A percentile compares a stretch with the other conserved stretches of the same genome.
Conservation (phyloP, 2,329 filamentous ascomycete genomes). For the Fusarium papillatum region DNA sequence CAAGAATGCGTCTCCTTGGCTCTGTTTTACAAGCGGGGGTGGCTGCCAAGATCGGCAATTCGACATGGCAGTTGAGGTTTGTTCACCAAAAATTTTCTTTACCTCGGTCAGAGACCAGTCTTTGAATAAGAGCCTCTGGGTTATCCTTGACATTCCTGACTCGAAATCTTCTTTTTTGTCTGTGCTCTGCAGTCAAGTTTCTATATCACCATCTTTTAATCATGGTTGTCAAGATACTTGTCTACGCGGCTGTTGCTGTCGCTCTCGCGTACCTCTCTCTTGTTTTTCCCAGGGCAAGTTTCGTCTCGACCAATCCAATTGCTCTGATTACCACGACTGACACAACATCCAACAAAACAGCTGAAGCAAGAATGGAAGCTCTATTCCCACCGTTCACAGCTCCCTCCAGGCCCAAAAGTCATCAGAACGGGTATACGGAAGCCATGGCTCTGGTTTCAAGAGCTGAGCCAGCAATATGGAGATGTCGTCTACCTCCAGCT, state of each 20-base stretch:
- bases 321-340: conserved; percentile 2
- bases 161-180: not conserved
- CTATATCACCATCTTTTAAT: not conserved
- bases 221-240: conserved; percentile 24
- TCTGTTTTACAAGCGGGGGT: conserved; percentile 30
- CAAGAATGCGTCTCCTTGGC: not conserved
- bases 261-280: conserved; percentile 31
- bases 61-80: conserved; percentile 31
- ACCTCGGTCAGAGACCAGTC: not conserved
- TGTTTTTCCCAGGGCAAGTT: conserved; percentile 32
- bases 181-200: not conserved
- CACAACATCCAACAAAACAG: conserved; percentile 29
- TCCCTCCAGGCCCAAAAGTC: conserved; percentile 54
- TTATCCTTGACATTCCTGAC: not conserved
- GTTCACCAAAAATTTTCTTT: not conserved
- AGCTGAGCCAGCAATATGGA: conserved; percentile 53
- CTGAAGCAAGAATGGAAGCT: conserved; percentile 54
- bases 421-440: conserved; percentile 54
- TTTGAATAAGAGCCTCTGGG: not conserved
- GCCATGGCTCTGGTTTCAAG: conserved; percentile 58
- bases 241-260: not conserved
- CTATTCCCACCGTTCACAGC: conserved; percentile 52
- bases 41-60: conserved; percentile 32
- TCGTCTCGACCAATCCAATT: not conserved
- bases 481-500: conserved; percentile 59